Conservation (phyloP, 768 basidiomycete species). For the Mycena vitilis region DNA sequence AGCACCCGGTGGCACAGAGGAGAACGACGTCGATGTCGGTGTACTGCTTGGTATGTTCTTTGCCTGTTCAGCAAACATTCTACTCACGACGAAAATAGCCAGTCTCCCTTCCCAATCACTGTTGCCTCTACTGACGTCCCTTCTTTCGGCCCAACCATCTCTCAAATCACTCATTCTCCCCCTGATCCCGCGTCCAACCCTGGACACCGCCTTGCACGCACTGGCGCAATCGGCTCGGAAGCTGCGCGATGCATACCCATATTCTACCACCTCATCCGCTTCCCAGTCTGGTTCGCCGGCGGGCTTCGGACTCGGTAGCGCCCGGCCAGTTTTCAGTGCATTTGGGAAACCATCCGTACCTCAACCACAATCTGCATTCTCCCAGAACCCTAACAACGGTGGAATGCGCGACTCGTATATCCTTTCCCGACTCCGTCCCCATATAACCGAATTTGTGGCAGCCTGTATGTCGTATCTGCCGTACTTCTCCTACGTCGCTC, state of each 20-base stretch:
- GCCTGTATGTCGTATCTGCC: slow-evolving; percentile 85
- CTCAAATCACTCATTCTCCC: slow-evolving; percentile 79
- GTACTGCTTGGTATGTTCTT: slow-evolving; percentile 76
- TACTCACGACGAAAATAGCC: slow-evolving; percentile 57
- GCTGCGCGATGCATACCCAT: slow-evolving; percentile 86
- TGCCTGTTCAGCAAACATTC: slow-evolving; percentile 10
- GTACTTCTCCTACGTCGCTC: slow-evolving; percentile 77
- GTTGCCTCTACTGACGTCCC: slow-evolving; percentile 75
- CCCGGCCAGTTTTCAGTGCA: slow-evolving; percentile 41
- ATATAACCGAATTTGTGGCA: slow-evolving; percentile 81
- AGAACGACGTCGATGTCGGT: slow-evolving; percentile 82
- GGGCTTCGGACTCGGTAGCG: slow-evolving; percentile 50
- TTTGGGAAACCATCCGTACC: slow-evolving; percentile 31
- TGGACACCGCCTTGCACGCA: slow-evolving; percentile 79
- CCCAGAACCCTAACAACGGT: slow-evolving; percentile 51
- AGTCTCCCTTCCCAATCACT: slow-evolving; percentile 83
- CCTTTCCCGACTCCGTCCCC: slow-evolving; percentile 77
- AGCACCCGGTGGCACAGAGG: slow-evolving; percentile 48
- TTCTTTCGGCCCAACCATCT: slow-evolving; percentile 75
- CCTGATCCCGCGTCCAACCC: slow-evolving; percentile 86
- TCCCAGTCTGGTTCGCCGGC: slow-evolving; percentile 40
- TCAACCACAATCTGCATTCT: slow-evolving; percentile 36
- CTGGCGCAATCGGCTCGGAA: slow-evolving; percentile 76
- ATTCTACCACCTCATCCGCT: slow-evolving; percentile 62
- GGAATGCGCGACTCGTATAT: slow-evolving; percentile 89